Percentiles rank a stretch among this genome's conserved stretches.
phyloP scores from a whole-genome alignment of 805 yeast genomes.

The Suhomyces kilbournensis region DNA sequence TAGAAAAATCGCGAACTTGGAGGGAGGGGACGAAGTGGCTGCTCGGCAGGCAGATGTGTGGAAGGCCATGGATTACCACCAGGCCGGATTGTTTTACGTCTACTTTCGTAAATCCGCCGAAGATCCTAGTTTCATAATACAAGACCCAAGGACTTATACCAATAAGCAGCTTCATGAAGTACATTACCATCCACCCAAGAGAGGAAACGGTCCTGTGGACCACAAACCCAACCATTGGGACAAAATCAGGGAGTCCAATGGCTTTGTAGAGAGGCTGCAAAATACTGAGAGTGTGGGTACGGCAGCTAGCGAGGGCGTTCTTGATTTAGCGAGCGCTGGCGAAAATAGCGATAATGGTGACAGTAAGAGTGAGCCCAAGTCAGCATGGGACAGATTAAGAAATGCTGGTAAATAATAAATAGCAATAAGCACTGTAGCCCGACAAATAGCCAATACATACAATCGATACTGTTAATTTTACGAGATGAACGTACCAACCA shows the following conservation, averaged over 20 bases:
- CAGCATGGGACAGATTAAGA: slow-evolving; percentile 22
- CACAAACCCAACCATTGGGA: slow-evolving; percentile 29
- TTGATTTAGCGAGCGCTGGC: neutral
- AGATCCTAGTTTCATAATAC: slow-evolving; percentile 19
- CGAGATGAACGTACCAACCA: neutral
- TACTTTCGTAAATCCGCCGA: slow-evolving; percentile 20
- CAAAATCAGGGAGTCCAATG: slow-evolving; percentile 31
- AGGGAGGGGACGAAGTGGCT: slow-evolving; percentile 10
- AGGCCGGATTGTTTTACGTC: slow-evolving; percentile 31
- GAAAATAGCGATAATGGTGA: slow-evolving; percentile 1
- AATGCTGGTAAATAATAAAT: neutral
- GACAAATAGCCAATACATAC: neutral
- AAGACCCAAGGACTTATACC: slow-evolving; percentile 26
- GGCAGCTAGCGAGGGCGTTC: neutral
- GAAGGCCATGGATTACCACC: slow-evolving; percentile 36
- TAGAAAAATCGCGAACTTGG: slow-evolving; percentile 16
- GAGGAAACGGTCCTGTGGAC: neutral
- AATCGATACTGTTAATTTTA: neutral
- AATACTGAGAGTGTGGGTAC: neutral
- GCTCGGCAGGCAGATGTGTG: slow-evolving; percentile 26
- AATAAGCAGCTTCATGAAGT: slow-evolving; percentile 27
- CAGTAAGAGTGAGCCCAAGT: slow-evolving; percentile 3
- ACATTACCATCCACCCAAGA: slow-evolving; percentile 13
- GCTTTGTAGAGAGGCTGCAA: slow-evolving; percentile 13
- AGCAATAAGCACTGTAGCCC: too few relatives aligned